A percentile compares a stretch with the other conserved stretches of the same genome.
Conservation (phyloP, 352 stramenopile species). For the Pythium phragmiticola region DNA sequence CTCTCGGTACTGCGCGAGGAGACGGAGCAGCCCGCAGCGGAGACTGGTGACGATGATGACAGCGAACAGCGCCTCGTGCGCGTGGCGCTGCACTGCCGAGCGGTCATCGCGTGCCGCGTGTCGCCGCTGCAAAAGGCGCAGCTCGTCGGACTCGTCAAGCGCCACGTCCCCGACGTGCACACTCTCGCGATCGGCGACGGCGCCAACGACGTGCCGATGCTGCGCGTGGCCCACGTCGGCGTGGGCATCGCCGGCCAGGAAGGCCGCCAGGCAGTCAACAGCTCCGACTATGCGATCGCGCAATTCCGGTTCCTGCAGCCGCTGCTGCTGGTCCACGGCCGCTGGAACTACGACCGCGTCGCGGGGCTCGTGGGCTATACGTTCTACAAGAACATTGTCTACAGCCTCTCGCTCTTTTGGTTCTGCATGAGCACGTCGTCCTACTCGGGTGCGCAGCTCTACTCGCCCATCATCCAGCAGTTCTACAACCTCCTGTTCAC, state of each 20-base stretch:
- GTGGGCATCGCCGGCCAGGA: conserved; percentile 97
- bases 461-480: conserved; percentile 80
- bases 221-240: conserved; percentile 83
- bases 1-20: conserved; percentile 57
- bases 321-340: conserved; percentile 73
- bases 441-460: conserved; percentile 88
- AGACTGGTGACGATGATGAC: conserved; percentile 29
- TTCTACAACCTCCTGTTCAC: conserved; percentile 96
- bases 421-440: conserved; percentile 82
- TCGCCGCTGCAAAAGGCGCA: conserved; percentile 97
- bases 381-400: conserved; percentile 91
- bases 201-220: conserved; percentile 90
- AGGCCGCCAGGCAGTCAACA: conserved; percentile 94
- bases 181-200: conserved; percentile 88
- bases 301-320: conserved; percentile 79
- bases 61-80: conserved; percentile 60
- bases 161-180: conserved; percentile 69
- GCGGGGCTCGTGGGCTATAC: conserved; percentile 89
- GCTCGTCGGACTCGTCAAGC: conserved; percentile 94
- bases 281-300: conserved; percentile 74
- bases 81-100: conserved; percentile 87
- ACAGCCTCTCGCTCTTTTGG: conserved; percentile 90
- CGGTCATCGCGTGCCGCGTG: conserved; percentile 97
- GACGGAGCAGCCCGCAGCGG: conserved; percentile 7
- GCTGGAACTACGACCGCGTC: conserved; percentile 84